Evolutionary conservation across 345 rosid genomes (phyloP), one percentile per base, ranked within the genome.

Genomic region (Hevea brasiliensis): DNA sequence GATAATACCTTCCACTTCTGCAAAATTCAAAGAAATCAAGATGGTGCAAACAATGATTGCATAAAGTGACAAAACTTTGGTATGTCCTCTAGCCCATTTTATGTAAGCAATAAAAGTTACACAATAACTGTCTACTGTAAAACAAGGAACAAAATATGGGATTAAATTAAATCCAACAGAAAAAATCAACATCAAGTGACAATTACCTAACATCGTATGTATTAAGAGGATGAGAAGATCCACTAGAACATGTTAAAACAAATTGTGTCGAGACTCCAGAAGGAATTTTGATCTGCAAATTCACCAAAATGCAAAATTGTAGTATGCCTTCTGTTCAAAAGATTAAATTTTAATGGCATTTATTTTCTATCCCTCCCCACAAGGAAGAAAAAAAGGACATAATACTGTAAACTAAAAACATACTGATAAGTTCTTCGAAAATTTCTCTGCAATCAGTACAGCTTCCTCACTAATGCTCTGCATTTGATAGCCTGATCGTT

Each of bases 261-360:
- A 92, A 89, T 74, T 94, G 98, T 54, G 85, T 81, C 57, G 96
- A 92, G 50, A 70, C 56, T 75, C 96, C 97, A 80, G 86, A 80
- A 44, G 97, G 97, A 78, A 94, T 87, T 86, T 86, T 92, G 48
- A 92, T 88, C 98, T 94, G 94, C 83, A 77, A 70, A 21, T 61
- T 35, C 65, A 81, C 50, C 73, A 53, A 45, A 58, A 74, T 23
- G 8, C 44, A 61, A 47, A 26, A 50, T 57, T 44, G 64, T 29
- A 26, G 14, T 60, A n/a, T 26, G 7, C 21, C 18, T 42, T 41
- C 51, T 8, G 27, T 20, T 21, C 26, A 27, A 62, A 56, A 57
- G 17, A 27, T 45, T 37, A 21, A 59, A 61, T 0, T 3, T 73
- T n/a, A 1, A 45, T 8, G 51, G 60, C 61, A 20, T 40, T 32